Evolutionary conservation across 352 stramenopile genomes (phyloP).

Genomic region (Phytophthora macrochlamydospora): DNA sequence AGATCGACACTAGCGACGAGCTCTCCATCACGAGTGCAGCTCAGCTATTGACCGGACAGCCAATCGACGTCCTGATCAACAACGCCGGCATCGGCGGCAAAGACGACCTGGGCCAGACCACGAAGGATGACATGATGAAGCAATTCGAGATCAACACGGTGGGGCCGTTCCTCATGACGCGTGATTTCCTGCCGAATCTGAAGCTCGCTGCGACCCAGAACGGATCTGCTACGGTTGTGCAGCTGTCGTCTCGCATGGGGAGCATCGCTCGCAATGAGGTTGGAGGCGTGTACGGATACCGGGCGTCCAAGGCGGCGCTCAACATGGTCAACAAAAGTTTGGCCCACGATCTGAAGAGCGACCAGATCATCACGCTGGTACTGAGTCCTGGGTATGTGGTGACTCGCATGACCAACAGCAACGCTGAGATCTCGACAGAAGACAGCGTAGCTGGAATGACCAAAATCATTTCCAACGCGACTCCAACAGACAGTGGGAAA

Average conservation of each 20-base stretch:
- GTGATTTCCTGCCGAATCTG: constrained; percentile 41
- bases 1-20: constrained; percentile 43
- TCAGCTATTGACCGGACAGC: constrained; percentile 30
- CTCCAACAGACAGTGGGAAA: constrained; percentile 36
- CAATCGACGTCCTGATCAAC: constrained; percentile 56
- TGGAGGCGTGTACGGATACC: constrained; percentile 54
- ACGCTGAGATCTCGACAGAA: constrained; percentile 23
- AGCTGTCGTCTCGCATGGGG: constrained; percentile 38
- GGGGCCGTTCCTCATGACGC: constrained; percentile 51
- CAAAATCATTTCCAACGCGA: constrained; percentile 24
- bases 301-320: constrained; percentile 56
- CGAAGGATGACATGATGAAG: constrained; percentile 40
- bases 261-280: constrained; percentile 44
- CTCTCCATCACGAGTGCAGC: constrained; percentile 31
- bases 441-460: constrained; percentile 36
- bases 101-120: constrained; percentile 25
- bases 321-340: constrained; percentile 57
- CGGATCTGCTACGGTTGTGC: constrained; percentile 38
- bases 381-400: constrained; percentile 46
- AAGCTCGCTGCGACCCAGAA: constrained; percentile 29
- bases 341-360: constrained; percentile 32
- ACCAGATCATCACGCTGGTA: constrained; percentile 34
- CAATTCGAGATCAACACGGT: constrained; percentile 58
- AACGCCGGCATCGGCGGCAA: constrained; percentile 43
- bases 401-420: constrained; percentile 38